These are phyloP conservation scores for Daldinia decipiens DNA, from an alignment of 495 filamentous ascomycete genomes.

Conservation along the genomic window DNA sequence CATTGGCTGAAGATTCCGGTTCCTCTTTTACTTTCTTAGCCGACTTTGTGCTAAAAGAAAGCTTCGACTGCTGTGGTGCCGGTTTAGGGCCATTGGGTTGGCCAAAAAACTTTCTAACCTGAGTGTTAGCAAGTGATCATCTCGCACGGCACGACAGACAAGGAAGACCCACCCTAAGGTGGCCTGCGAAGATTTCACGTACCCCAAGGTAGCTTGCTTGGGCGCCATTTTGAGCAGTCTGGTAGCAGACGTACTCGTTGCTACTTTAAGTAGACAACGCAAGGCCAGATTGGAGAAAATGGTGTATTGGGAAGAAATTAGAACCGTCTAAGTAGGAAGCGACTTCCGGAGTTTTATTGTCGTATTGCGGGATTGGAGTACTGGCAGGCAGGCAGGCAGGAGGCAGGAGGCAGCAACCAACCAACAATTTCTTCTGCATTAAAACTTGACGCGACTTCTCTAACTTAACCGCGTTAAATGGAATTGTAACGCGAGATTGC, in stretches of 20 bases:
- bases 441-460: constrained; percentile 35
- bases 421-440: constrained; percentile 3
- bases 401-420: background rate
- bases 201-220: constrained; percentile 94
- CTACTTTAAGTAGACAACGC: constrained; percentile 35
- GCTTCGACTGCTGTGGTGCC: constrained; percentile 76
- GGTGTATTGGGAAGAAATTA: constrained; percentile 11
- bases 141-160: constrained; percentile 5
- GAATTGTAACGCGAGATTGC: constrained; percentile 34
- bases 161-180: constrained; percentile 79
- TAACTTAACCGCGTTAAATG: constrained; percentile 37
- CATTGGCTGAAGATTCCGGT: constrained; percentile 37
- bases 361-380: background rate
- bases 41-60: constrained; percentile 70
- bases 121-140: constrained; percentile 20
- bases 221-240: constrained; percentile 58
- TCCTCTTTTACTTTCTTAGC: constrained; percentile 51
- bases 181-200: constrained; percentile 81
- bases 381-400: background rate
- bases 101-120: constrained; percentile 74
- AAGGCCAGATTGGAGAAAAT: constrained; percentile 31
- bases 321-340: constrained; percentile 7
- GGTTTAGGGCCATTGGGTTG: constrained; percentile 63
- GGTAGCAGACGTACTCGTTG: constrained; percentile 38
- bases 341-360: constrained; percentile 8